Percentiles rank a stretch among this genome's conserved stretches.
Conservation (phyloP, 2,329 filamentous ascomycete genomes). For the Arachnopeziza araneosa region DNA sequence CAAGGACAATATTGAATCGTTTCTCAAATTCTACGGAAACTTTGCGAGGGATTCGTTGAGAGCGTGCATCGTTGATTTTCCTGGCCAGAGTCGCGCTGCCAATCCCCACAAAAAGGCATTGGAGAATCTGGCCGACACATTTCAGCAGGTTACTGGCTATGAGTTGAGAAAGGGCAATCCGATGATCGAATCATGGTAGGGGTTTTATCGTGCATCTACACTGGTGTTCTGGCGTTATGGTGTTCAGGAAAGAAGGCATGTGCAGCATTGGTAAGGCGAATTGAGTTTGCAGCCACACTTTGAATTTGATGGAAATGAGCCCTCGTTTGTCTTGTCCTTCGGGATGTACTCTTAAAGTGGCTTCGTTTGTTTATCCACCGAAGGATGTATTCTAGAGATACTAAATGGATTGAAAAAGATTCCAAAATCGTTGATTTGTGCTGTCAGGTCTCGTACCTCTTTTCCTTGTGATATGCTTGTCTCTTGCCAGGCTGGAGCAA, state of each 20-base stretch:
- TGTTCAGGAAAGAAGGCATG: neutral
- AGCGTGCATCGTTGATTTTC: constrained; percentile 69
- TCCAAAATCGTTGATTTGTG: neutral
- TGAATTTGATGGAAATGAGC: neutral
- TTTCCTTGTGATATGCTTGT: too few relatives aligned
- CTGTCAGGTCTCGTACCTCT: too few relatives aligned
- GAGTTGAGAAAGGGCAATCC: too few relatives aligned
- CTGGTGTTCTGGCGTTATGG: neutral
- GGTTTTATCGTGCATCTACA: neutral
- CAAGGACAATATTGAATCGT: constrained; percentile 60
- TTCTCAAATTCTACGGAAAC: constrained; percentile 76
- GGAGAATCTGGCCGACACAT: constrained; percentile 46
- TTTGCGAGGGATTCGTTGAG: constrained; percentile 67
- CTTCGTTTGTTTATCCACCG: neutral
- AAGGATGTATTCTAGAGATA: neutral
- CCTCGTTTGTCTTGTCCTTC: neutral
- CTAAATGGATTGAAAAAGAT: neutral
- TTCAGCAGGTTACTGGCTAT: constrained; percentile 29
- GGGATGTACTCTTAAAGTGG: neutral
- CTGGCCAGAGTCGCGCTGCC: constrained; percentile 43
- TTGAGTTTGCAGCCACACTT: neutral
- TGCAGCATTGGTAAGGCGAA: neutral
- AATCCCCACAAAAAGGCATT: constrained; percentile 47
- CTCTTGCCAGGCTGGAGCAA: too few relatives aligned
- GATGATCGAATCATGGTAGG: too few relatives aligned